A percentile compares a stretch with the other conserved stretches of the same genome.
phyloP scores from a whole-genome alignment of 352 stramenopile genomes.

The Peronospora belbahrii region DNA sequence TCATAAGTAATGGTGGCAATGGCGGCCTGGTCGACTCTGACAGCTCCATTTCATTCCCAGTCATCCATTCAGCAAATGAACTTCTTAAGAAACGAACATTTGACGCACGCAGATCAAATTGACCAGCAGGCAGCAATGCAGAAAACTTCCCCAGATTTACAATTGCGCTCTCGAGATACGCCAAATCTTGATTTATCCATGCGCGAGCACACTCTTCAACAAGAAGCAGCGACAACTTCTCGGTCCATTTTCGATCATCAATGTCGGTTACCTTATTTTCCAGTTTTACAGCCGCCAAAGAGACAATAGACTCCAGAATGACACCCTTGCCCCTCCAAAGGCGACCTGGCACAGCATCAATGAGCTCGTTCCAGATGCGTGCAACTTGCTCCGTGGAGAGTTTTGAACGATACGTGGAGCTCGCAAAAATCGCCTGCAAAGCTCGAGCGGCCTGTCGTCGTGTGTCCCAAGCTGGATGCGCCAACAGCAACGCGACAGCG shows the following conservation, averaged over 20 bases:
- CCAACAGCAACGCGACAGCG: constrained; percentile 39
- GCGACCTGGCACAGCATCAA: constrained; percentile 49
- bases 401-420: constrained; percentile 36
- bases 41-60: constrained; percentile 2
- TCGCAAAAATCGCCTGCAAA: constrained; percentile 48
- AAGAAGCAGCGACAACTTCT: constrained; percentile 33
- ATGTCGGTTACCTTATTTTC: not conserved
- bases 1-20: constrained; percentile 58
- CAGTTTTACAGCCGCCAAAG: constrained; percentile 30
- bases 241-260: constrained; percentile 17
- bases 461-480: constrained; percentile 71
- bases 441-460: constrained; percentile 58
- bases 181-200: constrained; percentile 52
- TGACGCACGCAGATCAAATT: constrained; percentile 22
- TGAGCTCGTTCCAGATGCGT: constrained; percentile 43
- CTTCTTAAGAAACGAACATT: constrained; percentile 32
- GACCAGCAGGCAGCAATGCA: constrained; percentile 19
- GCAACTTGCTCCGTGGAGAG: constrained; percentile 36
- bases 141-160: constrained; percentile 44
- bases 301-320: constrained; percentile 61
- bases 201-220: constrained; percentile 54
- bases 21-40: constrained; percentile 3
- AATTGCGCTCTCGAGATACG: constrained; percentile 66
- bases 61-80: constrained; percentile 36
- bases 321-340: constrained; percentile 74